phyloP scores from a whole-genome alignment of 2,329 filamentous ascomycete species.

The Colletotrichum tanaceti region DNA sequence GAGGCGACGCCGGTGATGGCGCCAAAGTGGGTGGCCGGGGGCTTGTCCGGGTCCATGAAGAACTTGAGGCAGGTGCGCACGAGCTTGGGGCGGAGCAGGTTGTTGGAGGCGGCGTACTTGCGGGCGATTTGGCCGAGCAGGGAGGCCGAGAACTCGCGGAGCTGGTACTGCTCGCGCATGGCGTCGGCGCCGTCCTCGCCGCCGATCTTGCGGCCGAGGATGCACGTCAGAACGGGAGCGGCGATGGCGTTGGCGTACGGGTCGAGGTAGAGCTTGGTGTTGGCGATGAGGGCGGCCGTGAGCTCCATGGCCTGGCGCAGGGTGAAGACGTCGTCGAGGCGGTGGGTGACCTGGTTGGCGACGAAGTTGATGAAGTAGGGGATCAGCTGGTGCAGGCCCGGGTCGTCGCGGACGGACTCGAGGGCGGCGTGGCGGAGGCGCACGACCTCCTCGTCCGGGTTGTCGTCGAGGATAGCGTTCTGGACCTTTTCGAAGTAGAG shows the following conservation, averaged over 20 bases:
- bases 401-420: slow-evolving; percentile 86
- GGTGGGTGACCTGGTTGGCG: slow-evolving; percentile 94
- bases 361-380: slow-evolving; percentile 98
- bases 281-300: slow-evolving; percentile 84
- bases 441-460: slow-evolving; percentile 79
- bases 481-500: slow-evolving; percentile 98
- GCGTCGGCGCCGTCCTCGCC: slow-evolving; percentile 63
- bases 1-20: slow-evolving; percentile 83
- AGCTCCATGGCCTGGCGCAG: slow-evolving; percentile 94
- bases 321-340: slow-evolving; percentile 88
- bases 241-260: slow-evolving; percentile 75
- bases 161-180: slow-evolving; percentile 75
- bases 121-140: slow-evolving; percentile 82
- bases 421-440: slow-evolving; percentile 85
- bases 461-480: slow-evolving; percentile 86
- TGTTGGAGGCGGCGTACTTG: slow-evolving; percentile 84
- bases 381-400: slow-evolving; percentile 92
- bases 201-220: slow-evolving; percentile 86
- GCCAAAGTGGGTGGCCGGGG: slow-evolving; percentile 87
- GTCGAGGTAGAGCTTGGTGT: slow-evolving; percentile 79
- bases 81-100: slow-evolving; percentile 86
- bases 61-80: slow-evolving; percentile 93
- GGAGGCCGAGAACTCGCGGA: slow-evolving; percentile 86
- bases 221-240: slow-evolving; percentile 89
- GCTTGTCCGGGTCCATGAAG: slow-evolving; percentile 87